phyloP scores from a whole-genome alignment of 164 flowering plant genomes.

The Buxus sempervirens region DNA sequence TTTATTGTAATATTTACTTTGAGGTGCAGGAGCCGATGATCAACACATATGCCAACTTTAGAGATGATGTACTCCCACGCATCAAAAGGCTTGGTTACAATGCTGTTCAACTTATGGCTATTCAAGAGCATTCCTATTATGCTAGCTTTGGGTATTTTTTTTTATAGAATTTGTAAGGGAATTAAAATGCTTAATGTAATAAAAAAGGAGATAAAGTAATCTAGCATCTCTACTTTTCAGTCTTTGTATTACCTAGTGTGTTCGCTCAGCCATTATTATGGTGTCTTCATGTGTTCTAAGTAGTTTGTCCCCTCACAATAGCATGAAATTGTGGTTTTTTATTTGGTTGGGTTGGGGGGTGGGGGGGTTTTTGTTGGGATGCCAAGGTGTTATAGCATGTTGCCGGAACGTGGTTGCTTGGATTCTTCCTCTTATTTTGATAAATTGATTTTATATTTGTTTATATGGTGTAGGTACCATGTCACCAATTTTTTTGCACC shows the following conservation, averaged over 20 bases:
- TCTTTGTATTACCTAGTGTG: neutral
- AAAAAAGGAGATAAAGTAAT: neutral
- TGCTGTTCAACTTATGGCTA: conserved; percentile 99
- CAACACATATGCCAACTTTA: conserved; percentile 81
- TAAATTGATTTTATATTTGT: conserved; percentile 1
- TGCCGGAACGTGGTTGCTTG: neutral
- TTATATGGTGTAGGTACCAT: conserved; percentile 65
- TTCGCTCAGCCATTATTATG: conserved; percentile 1
- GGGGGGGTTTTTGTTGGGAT: neutral
- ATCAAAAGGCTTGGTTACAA: conserved; percentile 94
- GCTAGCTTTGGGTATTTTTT: conserved; percentile 91
- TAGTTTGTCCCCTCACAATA: too few relatives aligned
- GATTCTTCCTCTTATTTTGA: neutral
- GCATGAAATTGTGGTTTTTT: too few relatives aligned
- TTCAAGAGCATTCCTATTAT: conserved; percentile 99
- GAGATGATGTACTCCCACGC: conserved; percentile 98
- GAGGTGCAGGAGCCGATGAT: conserved; percentile 79
- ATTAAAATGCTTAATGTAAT: neutral
- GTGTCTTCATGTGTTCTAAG: neutral
- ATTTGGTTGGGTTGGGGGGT: too few relatives aligned
- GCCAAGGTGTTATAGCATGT: neutral
- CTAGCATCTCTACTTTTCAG: neutral
- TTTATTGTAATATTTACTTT: neutral
- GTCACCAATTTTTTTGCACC: conserved; percentile 99
- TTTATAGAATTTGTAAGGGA: neutral